Evolutionary conservation across 495 filamentous ascomycete species (phyloP), one percentile per base, ranked within the genome.

Genomic region (Aspergillus egyptiacus): DNA sequence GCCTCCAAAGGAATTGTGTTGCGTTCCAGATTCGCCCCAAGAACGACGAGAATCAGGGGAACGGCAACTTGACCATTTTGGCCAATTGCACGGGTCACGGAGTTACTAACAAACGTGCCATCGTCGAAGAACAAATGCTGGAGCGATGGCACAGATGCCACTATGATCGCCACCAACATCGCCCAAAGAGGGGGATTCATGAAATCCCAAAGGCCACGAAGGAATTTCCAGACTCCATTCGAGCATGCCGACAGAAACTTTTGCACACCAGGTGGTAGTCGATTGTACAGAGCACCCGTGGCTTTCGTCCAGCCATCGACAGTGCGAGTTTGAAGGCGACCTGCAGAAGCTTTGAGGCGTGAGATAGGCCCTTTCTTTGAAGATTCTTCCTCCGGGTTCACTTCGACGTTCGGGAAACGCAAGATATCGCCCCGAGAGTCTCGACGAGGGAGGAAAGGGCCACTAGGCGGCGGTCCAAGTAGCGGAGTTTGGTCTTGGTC

Each of bases 111-210:
- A 56, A 98, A 96, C 4, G 89, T 88, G 20, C 91, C 93, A 11
- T 87, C 81, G 37, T 81, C 73, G 70, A 96, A 98, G 72, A 98
- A 97, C 11, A 90, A 68, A 22, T 70, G 68, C 63, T 98, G 91
- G 2, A 97, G 75, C 2, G 73, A 63, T 0, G 93, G 94, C n/a
- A 96, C 78, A 2, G 89, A 95, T 22, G 94, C 93, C 5, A 97
- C 84, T 46, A 96, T 62, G 46, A 97, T 84, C 14, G 94, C 86
- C 15, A 80, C 68, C 2, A 97, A 73, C 91, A 98, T 97, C 8
- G 93, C 91, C 89, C 91, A 97, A 1, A 98, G 80, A 0, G 93
- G 94, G 5, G 93, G 91, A 66, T 97, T 98, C 93, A 98, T 97
- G 66, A 96, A 93, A 28, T 85, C 85, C 86, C 86, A 90, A 7